phyloP scores from a whole-genome alignment of 495 filamentous ascomycete genomes.

The Entonaema liquescens region DNA sequence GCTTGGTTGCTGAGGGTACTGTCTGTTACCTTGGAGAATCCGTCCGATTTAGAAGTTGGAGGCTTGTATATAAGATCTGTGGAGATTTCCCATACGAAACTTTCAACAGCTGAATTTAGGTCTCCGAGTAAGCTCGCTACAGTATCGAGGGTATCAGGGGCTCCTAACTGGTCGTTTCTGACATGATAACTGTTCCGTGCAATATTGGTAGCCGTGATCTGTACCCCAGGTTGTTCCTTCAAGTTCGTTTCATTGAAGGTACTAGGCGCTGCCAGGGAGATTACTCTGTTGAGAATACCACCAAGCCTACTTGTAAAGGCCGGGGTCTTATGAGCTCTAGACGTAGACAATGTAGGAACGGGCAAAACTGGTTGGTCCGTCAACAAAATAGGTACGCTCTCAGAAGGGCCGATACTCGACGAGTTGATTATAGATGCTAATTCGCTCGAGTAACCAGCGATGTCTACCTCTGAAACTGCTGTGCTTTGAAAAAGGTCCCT shows the following conservation, averaged over 20 bases:
- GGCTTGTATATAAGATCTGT: constrained; percentile 14
- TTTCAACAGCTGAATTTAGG: constrained; percentile 11
- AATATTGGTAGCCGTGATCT: neutral
- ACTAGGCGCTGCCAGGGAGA: neutral
- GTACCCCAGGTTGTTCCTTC: neutral
- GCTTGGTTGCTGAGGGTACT: constrained; percentile 24
- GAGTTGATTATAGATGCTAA: neutral
- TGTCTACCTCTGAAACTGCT: constrained; percentile 13
- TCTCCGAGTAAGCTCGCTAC: constrained; percentile 18
- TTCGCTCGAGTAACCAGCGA: constrained; percentile 16
- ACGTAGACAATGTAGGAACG: neutral
- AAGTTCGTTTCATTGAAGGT: neutral
- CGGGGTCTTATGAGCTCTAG: constrained; percentile 15
- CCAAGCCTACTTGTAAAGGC: constrained; percentile 14
- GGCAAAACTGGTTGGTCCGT: constrained; percentile 10
- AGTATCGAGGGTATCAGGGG: constrained; percentile 22
- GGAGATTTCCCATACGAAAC: constrained; percentile 19
- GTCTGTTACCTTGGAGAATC: constrained; percentile 9
- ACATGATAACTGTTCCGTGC: constrained; percentile 13
- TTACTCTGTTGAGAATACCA: constrained; percentile 1
- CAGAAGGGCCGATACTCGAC: constrained; percentile 11
- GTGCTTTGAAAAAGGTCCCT: constrained; percentile 8
- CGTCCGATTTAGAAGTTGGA: constrained; percentile 6
- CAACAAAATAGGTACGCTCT: constrained; percentile 22
- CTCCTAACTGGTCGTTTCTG: constrained; percentile 18